Evolutionary conservation across 805 yeast genomes (phyloP), one percentile per base, ranked within the genome.

Genomic region (Tetrapisispora phaffii): DNA sequence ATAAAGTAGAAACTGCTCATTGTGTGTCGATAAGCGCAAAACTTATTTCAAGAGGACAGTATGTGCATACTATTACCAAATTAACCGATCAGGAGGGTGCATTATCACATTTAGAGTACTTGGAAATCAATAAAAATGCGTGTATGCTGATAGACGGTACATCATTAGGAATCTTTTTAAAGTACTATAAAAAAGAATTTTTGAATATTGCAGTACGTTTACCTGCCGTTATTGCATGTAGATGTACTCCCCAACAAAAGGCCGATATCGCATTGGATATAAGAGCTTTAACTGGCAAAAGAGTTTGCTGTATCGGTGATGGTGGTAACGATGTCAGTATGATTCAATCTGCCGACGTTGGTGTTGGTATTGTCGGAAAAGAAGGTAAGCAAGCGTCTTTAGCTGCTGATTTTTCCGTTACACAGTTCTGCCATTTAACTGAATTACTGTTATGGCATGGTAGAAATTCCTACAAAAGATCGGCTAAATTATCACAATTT

Each of bases 311-410:
- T 59, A 94, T 93, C 53, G 99, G 99, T 46, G 99, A 93, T 65
- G 99, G 99, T 57, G 99, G 99, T 56, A 93, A 93, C 58, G 99
- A 93, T 66, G 99, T 93, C 29, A 85, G 95, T 55, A 93, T 93
- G 99, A 93, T 93, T 53, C 98, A 93, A 66, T 83, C 94, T 53
- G 98, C 99, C 0, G 96, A 94, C 68, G 96, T 93, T 9, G 99
- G 99, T 48, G 95, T 93, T 24, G 99, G 99, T 46, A 93, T 93
- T 53, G 98, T 93, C 19, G 99, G 99, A 32, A 93, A 93, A 63
- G 99, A 93, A 63, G 99, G 99, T 31, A 83, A 82, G 50, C 99
- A 93, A 63, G 98, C 98, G 0, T 87, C 96, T 0, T 70, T 93
- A 43, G 96, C 97, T 4, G 97, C 98, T 0, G 99, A 93, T 64